Conservation (phyloP, 2,329 filamentous ascomycete genomes). For the Xylariaceae sp. region DNA sequence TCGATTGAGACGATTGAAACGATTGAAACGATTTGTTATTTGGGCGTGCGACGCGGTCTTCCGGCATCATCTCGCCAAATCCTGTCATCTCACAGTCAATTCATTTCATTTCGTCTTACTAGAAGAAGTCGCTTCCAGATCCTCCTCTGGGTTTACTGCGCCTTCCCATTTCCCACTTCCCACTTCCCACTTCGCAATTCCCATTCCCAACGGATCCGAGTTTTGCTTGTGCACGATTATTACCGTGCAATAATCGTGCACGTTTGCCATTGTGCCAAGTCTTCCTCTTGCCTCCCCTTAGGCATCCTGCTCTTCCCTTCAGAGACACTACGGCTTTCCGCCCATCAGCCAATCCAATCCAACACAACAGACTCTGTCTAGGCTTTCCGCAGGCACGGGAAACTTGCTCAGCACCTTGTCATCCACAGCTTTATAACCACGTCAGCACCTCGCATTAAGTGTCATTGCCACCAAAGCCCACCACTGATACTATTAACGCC, state of each 20-base stretch:
- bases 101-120: conserved; percentile 4
- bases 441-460: conserved; percentile 23
- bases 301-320: conserved; percentile 16
- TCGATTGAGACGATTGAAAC: conserved; percentile 13
- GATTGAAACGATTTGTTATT: conserved; percentile 18
- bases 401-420: conserved; percentile 13
- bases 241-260: background rate
- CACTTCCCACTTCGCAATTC: too few species aligned
- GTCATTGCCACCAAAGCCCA: conserved; percentile 12
- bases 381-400: conserved; percentile 30
- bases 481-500: conserved; percentile 8
- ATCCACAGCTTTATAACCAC: conserved; percentile 22
- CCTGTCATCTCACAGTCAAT: conserved; percentile 17
- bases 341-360: conserved; percentile 23
- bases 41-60: conserved; percentile 20
- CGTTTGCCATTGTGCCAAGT: conserved; percentile 17
- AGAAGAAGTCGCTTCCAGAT: conserved; percentile 7
- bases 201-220: background rate
- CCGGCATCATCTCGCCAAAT: conserved; percentile 22
- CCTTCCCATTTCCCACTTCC: conserved; percentile 4
- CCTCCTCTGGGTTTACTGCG: conserved; percentile 14
- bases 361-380: conserved; percentile 22
- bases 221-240: background rate
- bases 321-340: conserved; percentile 13
- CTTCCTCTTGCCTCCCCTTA: conserved; percentile 14